These are phyloP conservation scores for Penicillium simplicissimum DNA, from an alignment of 495 filamentous ascomycete genomes.

Conservation along the genomic window DNA sequence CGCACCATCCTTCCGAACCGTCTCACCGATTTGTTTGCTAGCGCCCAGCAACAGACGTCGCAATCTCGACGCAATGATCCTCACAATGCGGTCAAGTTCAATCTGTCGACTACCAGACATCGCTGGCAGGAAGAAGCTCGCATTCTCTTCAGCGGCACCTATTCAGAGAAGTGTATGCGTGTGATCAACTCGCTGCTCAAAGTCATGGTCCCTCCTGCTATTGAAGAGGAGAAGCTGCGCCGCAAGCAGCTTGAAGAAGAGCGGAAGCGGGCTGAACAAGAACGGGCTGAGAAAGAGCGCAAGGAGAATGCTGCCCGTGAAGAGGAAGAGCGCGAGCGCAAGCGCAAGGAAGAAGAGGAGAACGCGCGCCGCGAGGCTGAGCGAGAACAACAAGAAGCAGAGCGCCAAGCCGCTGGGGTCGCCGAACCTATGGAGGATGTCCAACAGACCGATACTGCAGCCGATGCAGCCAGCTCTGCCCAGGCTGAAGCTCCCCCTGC, in stretches of 20 bases:
- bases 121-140: conserved; percentile 92
- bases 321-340: conserved; percentile 57
- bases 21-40: conserved; percentile 59
- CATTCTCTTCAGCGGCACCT: conserved; percentile 71
- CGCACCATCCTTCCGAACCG: conserved; percentile 52
- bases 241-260: conserved; percentile 55
- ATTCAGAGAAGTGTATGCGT: conserved; percentile 69
- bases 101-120: conserved; percentile 62
- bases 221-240: conserved; percentile 68
- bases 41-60: conserved; percentile 47
- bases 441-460: conserved; percentile 54
- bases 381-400: conserved; percentile 46
- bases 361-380: conserved; percentile 46
- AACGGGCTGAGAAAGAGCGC: conserved; percentile 50
- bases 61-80: conserved; percentile 57
- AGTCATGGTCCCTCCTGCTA: conserved; percentile 78
- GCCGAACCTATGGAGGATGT: conserved; percentile 83
- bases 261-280: conserved; percentile 47
- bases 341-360: conserved; percentile 69
- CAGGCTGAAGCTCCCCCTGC: conserved; percentile 48
- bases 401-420: conserved; percentile 49
- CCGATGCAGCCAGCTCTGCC: conserved; percentile 30
- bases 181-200: conserved; percentile 72
- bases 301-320: conserved; percentile 57
- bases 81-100: conserved; percentile 68